Conservation (phyloP, 176 grass and related monocot genomes). For the Rhynchospora pubera region DNA sequence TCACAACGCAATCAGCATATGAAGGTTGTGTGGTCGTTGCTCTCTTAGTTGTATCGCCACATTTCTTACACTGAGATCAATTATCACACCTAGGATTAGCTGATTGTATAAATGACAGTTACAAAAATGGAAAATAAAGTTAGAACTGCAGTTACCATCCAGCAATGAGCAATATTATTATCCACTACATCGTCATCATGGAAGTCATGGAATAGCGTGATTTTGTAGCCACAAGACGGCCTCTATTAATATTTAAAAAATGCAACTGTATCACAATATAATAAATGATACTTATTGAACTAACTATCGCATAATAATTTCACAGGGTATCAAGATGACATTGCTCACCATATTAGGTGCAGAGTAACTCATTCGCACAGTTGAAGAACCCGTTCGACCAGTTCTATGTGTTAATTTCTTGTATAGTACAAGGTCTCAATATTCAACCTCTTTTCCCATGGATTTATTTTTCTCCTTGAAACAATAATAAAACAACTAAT, state of each 20-base stretch:
- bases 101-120: neutral
- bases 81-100: conserved; percentile 12
- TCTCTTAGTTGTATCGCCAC: conserved; percentile 40
- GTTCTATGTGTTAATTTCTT: neutral
- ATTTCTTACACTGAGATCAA: conserved; percentile 45
- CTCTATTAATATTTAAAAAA: conserved; percentile 34
- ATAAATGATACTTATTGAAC: neutral
- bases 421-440: neutral
- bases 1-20: conserved; percentile 46
- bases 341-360: no score
- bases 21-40: conserved; percentile 25
- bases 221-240: conserved; percentile 53
- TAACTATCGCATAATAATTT: neutral
- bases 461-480: neutral
- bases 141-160: conserved; percentile 41
- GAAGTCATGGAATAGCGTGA: conserved; percentile 61
- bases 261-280: conserved; percentile 13
- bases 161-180: conserved; percentile 25
- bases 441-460: neutral
- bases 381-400: neutral
- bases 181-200: conserved; percentile 22
- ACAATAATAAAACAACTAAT: neutral
- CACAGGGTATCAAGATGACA: no score
- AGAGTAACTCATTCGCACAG: neutral
- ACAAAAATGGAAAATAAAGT: neutral